Evolutionary conservation across 345 rosid genomes (phyloP), one percentile per base, ranked within the genome.

Genomic region (Xanthoceras sorbifolium): DNA sequence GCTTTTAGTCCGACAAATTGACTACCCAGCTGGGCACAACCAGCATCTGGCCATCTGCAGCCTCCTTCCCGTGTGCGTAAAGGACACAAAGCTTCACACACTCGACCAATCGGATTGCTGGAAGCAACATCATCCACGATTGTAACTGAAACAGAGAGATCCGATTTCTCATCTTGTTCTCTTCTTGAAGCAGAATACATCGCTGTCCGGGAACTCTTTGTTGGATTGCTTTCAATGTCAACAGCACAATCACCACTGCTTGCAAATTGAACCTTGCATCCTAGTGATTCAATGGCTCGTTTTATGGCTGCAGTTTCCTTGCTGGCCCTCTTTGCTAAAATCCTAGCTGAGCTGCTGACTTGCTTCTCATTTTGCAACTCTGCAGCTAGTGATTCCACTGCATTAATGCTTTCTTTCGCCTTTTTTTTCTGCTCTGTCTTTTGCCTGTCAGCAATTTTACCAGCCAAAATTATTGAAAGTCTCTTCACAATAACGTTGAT

Each of bases 31-130:
- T 89, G 97, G 66, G 94, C 94, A 87, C 99, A 96, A 26, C 87
- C 91, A 6, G 93, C 95, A 66, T 93, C 97, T 2, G 99, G 98
- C 98, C 99, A 91, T 62, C 86, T 81, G 79, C 99, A 96, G 38
- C 86, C 91, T 81, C 94, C 94, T 63, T 94, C 93, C 28, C 84
- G 84, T 38, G 94, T 57, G 69, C 90, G 86, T 80, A 89, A 71
- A 0, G 96, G 97, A 71, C 99, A 93, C 80, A 91, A 61, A 60
- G 85, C 78, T 82, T 90, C 94, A 79, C 97, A 90, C 18, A 85
- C 86, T 34, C 82, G 79, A 67, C 79, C 70, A 22, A 80, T 34
- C 17, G 86, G 83, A 68, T 77, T 85, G 73, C 79, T 71, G 3
- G 89, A 77, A 79, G 69, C 80, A 69, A 18, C 77, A 62, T 89